Evolutionary conservation across 305 asterid species (phyloP), one percentile per base, ranked within the genome.

Genomic region (Solanum hybrid): DNA sequence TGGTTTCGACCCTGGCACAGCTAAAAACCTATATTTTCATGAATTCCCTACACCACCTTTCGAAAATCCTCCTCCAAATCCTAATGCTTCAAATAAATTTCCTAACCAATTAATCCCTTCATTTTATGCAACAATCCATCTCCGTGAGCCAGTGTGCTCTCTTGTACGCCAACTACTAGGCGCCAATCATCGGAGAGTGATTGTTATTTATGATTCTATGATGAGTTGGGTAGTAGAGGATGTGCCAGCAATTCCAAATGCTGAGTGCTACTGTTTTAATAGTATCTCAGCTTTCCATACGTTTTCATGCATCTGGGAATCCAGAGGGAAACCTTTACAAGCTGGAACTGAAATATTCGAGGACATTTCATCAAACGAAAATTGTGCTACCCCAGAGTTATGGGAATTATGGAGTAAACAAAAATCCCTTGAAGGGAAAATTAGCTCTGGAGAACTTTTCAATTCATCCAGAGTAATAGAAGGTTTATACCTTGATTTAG

Each of bases 61-160:
- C 45, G 65, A 86, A 15, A 90, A 92, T 2, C 93, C 94, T 1
- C 37, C 89, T 24, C 94, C 91, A 0, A 88, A 93, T 91, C 95
- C 95, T 2, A 84, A 91, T 10, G 61, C 94, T 91, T 22, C 89
- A 41, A 89, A 34, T 85, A 93, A 94, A 27, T 93, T 92, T 92
- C 97, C 97, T 0, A 89, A 92, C 5, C 96, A 95, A n/a, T 92
- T 95, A 79, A 85, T 92, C 45, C 97, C 97, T 1, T 81, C 91
- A 1, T 88, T 93, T 27, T 7, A 51, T 57, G 91, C 96, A 3
- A 15, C 91, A 0, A 9, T 91, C 79, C 90, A 92, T 31, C 95
- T 95, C 90, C 92, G 95, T 4, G 93, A 34, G 37, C 96, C 96
- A 2, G 34, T 94, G 34, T 29, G 89, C 32, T 91, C 32, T 3